Conservation (phyloP, 2,329 filamentous ascomycete species). For the Exophiala spinifera region DNA sequence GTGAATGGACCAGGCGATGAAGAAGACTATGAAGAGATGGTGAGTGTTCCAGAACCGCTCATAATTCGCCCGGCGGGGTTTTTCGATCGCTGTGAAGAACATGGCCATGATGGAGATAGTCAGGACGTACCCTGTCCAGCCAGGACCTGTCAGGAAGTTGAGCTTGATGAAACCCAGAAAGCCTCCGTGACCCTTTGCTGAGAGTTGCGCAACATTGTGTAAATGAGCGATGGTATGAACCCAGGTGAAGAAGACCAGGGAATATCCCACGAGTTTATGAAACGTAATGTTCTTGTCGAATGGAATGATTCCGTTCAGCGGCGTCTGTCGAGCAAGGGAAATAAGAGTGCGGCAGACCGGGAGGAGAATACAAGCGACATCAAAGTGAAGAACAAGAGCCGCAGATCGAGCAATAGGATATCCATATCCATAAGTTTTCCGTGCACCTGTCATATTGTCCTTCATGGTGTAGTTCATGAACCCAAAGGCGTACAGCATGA, state of each 20-base stretch:
- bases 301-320: slow-evolving; percentile 78
- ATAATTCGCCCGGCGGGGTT: slow-evolving; percentile 74
- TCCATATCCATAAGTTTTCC: slow-evolving; percentile 68
- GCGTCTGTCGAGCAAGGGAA: slow-evolving; percentile 73
- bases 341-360: slow-evolving; percentile 78
- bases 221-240: slow-evolving; percentile 81
- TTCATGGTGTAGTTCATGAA: slow-evolving; percentile 77
- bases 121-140: slow-evolving; percentile 87
- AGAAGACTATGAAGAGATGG: slow-evolving; percentile 83
- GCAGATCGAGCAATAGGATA: slow-evolving; percentile 73
- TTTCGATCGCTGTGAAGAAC: slow-evolving; percentile 73
- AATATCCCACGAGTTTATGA: slow-evolving; percentile 80
- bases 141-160: slow-evolving; percentile 59
- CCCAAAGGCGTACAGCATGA: slow-evolving; percentile 73
- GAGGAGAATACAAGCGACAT: slow-evolving; percentile 68
- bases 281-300: slow-evolving; percentile 61
- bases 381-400: slow-evolving; percentile 73
- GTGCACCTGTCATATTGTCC: slow-evolving; percentile 63
- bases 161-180: slow-evolving; percentile 73
- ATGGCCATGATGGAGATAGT: slow-evolving; percentile 73
- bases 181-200: slow-evolving; percentile 70
- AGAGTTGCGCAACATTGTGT: slow-evolving; percentile 77
- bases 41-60: slow-evolving; percentile 90
- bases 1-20: slow-evolving; percentile 84
- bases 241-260: slow-evolving; percentile 82